Conservation (phyloP, 23 red algal genomes). For the Gracilaria caudata region DNA sequence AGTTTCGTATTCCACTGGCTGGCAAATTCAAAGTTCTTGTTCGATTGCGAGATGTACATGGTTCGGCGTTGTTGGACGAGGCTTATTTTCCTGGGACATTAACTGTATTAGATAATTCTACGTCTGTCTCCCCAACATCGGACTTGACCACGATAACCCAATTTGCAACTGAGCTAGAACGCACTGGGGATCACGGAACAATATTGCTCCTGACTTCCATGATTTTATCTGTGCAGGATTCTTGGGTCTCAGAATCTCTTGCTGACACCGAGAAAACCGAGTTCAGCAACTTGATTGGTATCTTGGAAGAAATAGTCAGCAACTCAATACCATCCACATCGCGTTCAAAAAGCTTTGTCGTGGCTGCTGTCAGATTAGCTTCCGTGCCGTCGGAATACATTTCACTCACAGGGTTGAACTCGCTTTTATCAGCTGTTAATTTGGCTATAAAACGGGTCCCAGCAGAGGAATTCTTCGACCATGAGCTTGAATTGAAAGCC, state of each 20-base stretch:
- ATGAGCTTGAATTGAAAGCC: constrained; percentile 38
- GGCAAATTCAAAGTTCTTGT: constrained; percentile 42
- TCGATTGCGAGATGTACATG: constrained; percentile 41
- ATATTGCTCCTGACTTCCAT: constrained; percentile 44
- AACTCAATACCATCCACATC: constrained; percentile 51
- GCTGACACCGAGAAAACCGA: neutral
- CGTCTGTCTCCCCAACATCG: neutral
- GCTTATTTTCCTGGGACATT: constrained; percentile 23
- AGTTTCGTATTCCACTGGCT: constrained; percentile 40
- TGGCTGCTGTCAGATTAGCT: constrained; percentile 42
- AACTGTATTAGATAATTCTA: constrained; percentile 10
- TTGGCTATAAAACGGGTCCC: constrained; percentile 50
- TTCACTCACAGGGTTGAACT: constrained; percentile 18
- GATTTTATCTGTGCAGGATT: neutral
- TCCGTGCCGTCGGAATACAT: constrained; percentile 24
- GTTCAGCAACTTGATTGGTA: neutral
- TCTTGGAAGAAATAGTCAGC: constrained; percentile 42
- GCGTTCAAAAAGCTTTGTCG: constrained; percentile 52
- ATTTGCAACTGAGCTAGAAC: constrained; percentile 28
- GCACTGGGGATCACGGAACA: constrained; percentile 59
- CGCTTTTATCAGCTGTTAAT: constrained; percentile 55
- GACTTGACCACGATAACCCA: neutral
- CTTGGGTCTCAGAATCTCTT: neutral
- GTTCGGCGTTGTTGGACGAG: constrained; percentile 41
- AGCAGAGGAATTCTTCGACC: constrained; percentile 41